Evolutionary conservation across 306 rosid genomes (phyloP), one percentile per base, ranked within the genome.

Genomic region (Quercus robur): DNA sequence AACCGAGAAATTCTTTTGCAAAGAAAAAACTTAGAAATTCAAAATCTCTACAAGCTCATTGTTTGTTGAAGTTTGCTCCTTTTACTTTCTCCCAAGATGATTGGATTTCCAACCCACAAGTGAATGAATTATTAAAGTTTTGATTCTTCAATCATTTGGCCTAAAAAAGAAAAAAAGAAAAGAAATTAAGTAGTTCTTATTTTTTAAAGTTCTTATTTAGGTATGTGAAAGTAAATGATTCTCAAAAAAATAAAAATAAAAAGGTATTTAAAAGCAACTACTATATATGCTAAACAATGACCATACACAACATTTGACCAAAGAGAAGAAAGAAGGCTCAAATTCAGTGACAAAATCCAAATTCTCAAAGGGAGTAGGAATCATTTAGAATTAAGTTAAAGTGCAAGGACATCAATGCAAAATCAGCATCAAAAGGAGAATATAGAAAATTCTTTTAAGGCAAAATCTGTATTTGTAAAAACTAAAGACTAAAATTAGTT

Each of bases 401-500:
- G 54, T 25, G 68, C 2, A 71, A 51, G 85, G 75, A 6, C 18
- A 38, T 2, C 3, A 67, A 26, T 56, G 74, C 77, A 59, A 73
- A 52, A 51, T 49, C 54, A 33, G 35, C 4, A 25, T 59, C 26
- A 59, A 59, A 59, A 25, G 67, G 33, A 19, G 52, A 26, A 28
- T 7, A 28, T 9, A 14, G 17, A 7, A 57, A 25, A 21, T 33
- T 33, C 20, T 0, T 38, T 52, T 11, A 59, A 41, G 44, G 10
- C 57, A 31, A 71, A 17, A 18, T 14, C 52, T 67, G 52, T 19
- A 35, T 67, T 67, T 49, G 70, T 14, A 1, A 30, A 75, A 5
- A 46, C 61, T 30, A 23, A 71, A 51, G 51, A 26, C 79, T 81
- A 86, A 82, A 49, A 81, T 75, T 78, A 73, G 84, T 68, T 81